A percentile compares a stretch with the other conserved stretches of the same genome.
Conservation (phyloP, 805 yeast genomes). For the Saccharomycopsis sp. region DNA sequence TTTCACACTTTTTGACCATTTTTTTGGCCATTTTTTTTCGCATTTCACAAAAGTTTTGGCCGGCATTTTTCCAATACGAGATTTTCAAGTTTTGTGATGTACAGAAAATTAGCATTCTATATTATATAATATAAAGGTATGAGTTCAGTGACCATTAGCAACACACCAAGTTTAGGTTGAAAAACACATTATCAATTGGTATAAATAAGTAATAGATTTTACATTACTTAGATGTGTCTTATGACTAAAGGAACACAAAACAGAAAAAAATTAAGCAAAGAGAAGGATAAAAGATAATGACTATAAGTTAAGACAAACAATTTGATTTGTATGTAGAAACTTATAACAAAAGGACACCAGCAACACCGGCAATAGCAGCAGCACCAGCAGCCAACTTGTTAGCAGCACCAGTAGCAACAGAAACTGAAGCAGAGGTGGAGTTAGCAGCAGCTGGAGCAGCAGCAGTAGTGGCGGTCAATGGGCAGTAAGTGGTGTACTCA, state of each 20-base stretch:
- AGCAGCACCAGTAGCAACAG: conserved; percentile 19
- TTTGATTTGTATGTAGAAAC: no score
- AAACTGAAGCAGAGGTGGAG: not conserved
- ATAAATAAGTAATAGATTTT: no score
- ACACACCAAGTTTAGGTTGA: not conserved
- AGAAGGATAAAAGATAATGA: not conserved
- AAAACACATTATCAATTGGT: not conserved
- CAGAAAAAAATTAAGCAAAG: not conserved
- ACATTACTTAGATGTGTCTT: not conserved
- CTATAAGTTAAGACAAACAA: not conserved
- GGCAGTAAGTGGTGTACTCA: conserved; percentile 13
- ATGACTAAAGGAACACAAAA: not conserved
- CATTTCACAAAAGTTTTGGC: no score
- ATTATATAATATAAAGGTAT: not conserved
- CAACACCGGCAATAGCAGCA: conserved; percentile 22
- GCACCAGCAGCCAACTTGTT: conserved; percentile 20
- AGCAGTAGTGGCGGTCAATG: conserved; percentile 5
- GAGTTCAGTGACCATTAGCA: not conserved
- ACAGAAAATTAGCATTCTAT: not conserved
- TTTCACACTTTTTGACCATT: no score
- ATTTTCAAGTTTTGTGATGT: no score
- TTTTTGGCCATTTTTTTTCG: no score
- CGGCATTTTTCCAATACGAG: no score
- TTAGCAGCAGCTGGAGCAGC: not conserved
- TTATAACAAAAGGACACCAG: conserved; percentile 21